Evolutionary conservation across 1,284 basidiomycete species (phyloP), one percentile per base, ranked within the genome.

Genomic region (Moesziomyces parantarcticus): DNA sequence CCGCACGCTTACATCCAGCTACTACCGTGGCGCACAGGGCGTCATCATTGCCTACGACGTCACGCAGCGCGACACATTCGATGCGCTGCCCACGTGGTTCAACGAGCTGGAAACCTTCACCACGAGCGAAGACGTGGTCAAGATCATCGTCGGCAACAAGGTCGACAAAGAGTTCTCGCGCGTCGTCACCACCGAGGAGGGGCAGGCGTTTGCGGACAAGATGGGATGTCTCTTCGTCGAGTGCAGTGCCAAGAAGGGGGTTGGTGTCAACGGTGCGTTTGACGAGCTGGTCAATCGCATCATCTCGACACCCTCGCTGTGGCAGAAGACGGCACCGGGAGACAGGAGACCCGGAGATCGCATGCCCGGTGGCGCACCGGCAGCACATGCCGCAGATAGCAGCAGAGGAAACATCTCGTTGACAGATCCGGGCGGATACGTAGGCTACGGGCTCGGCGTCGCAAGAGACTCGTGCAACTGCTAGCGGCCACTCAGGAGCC

Each of bases 41-140:
- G 91, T 98, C 59, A 92, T 99, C 67, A 88, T 99, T 52, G 94
- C 97, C 1, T 99, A 98, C 84, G 95, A 98, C 84, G 93, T 97
- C 20, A 89, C 95, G 3, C 93, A 91, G 75, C 88, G 93, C 36
- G 91, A 92, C 80, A 92, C 94, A 0, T 99, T 97, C 81, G 94
- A 97, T 47, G 92, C 93, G 14, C 88, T 98, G 16, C 91, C 93
- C 14, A 88, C 90, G 56, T 99, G 97, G 96, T 94, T 92, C 84
- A 89, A 89, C 52, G 96, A 99, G 84, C 89, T 99, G 11, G 93
- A 97, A 80, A 96, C 92, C 23, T 98, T 97, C 81, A 92, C 95
- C 50, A 76, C 74, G 10, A 75, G 66, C 26, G 53, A 71, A 6
- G 90, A 91, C 9, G 92, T 97, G n/a, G 92, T 95, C 50, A 93